Evolutionary conservation across 1,284 basidiomycete species (phyloP).

Genomic region (Trametes sp.): DNA sequence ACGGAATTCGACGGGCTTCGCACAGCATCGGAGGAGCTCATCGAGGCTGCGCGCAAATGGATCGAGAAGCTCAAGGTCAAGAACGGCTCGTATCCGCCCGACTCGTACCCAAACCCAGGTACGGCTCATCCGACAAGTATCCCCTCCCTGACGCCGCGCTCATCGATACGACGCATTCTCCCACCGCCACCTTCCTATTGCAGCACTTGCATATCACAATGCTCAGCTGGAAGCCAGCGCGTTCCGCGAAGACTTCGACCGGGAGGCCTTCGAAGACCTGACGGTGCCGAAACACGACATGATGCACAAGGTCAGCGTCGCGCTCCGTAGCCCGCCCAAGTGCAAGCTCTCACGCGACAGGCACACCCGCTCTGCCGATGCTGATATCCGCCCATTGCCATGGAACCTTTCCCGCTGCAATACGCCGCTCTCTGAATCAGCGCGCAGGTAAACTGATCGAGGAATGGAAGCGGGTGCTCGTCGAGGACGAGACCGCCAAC

Average conservation of each 20-base stretch:
- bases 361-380: slow-evolving; percentile 18
- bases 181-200: slow-evolving; percentile 14
- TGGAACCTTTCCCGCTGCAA: slow-evolving; percentile 19
- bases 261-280: slow-evolving; percentile 77
- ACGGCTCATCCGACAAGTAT: slow-evolving; percentile 37
- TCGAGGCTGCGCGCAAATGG: slow-evolving; percentile 75
- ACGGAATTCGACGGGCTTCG: slow-evolving; percentile 4
- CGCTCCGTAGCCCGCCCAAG: slow-evolving; percentile 6
- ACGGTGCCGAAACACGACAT: slow-evolving; percentile 81
- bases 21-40: slow-evolving; percentile 73
- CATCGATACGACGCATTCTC: slow-evolving; percentile 20
- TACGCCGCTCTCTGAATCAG: slow-evolving; percentile 46
- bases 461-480: slow-evolving; percentile 76
- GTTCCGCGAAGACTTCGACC: slow-evolving; percentile 87
- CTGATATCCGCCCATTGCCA: slow-evolving; percentile 8
- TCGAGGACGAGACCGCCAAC: slow-evolving; percentile 69
- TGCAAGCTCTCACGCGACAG: slow-evolving; percentile 26
- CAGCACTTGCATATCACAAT: slow-evolving; percentile 80
- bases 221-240: slow-evolving; percentile 91
- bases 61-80: slow-evolving; percentile 84
- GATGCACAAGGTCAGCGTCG: slow-evolving; percentile 75
- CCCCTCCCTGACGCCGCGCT: slow-evolving; percentile 12
- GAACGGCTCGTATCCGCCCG: slow-evolving; percentile 83
- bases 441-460: slow-evolving; percentile 78
- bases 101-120: slow-evolving; percentile 95